Evolutionary conservation across 768 basidiomycete genomes (phyloP), one percentile per base, ranked within the genome.

Genomic region (Podaxis sp.): DNA sequence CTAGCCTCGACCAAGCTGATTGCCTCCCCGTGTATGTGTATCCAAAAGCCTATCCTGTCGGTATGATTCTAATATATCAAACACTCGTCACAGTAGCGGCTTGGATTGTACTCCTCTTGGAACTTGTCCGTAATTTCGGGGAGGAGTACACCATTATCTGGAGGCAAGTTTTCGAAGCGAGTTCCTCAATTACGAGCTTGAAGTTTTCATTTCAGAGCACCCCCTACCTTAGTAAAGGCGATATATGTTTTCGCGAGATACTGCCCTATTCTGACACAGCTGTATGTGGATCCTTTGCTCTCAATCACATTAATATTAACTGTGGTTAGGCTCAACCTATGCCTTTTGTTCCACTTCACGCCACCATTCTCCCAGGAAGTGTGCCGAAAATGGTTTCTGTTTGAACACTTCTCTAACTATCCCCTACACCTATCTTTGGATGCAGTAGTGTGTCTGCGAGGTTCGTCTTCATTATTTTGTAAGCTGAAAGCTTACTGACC

Each of bases 321-420:
- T 13, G 41, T 17, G 44, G 28, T 15, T 30, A 57, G 56, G 1
- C 4, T 30, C 22, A 41, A 57, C 15, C 44, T 57, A 8, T 20
- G 3, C 24, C 40, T 57, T 17, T 12, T 57, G 24, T 57, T 40
- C 40, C 40, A n/a, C 24, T 57, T 57, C 38, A 30, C 24, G 13
- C 17, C 38, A 3, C 56, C 56, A 15, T 57, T 57, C 13, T 17
- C 56, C 17, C 41, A 44, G n/a, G 26, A 26, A 22, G 2, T 57
- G 10, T 57, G 56, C 24, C 56, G 38, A 13, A 57, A 57, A 11
- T 57, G 56, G 56, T 57, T 57, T 26, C n/a, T 44, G 20, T 57
- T 57, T 24, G 40, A 26, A 12, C 56, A 57, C 44, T 15, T 57
- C 5, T 57, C 40, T 8, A 40, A 8, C 5, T 17, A 24, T 26